Conservation (phyloP, 2,329 filamentous ascomycete species). For the Xylariaceae sp. region DNA sequence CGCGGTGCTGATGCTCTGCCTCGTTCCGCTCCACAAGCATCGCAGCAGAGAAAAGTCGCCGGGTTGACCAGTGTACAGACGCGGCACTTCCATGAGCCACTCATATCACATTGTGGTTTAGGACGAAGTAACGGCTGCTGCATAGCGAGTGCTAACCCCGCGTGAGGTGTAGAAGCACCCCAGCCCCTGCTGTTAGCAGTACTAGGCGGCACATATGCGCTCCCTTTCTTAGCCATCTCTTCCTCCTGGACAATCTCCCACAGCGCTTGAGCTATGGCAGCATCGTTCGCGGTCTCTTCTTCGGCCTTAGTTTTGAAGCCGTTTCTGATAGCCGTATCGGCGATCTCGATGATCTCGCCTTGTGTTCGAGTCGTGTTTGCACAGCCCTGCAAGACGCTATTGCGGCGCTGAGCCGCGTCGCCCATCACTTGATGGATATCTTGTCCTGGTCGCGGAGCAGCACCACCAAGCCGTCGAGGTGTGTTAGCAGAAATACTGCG, state of each 20-base stretch:
- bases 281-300: conserved; percentile 83
- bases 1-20: conserved; percentile 24
- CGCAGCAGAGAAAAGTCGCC: conserved; percentile 46
- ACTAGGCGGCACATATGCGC: conserved; percentile 46
- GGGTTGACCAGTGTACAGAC: conserved; percentile 56
- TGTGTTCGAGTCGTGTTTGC: conserved; percentile 65
- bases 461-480: conserved; percentile 68
- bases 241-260: conserved; percentile 86
- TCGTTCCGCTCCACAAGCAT: conserved; percentile 49
- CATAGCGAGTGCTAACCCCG: conserved; percentile 26
- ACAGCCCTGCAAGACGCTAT: conserved; percentile 65
- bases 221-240: conserved; percentile 51
- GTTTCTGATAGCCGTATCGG: conserved; percentile 58
- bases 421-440: conserved; percentile 70
- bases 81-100: conserved; percentile 46
- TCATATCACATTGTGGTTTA: conserved; percentile 2
- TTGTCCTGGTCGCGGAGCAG: conserved; percentile 45
- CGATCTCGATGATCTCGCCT: conserved; percentile 59
- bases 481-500: conserved; percentile 53
- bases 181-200: conserved; percentile 25
- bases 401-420: conserved; percentile 64
- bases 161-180: neutral
- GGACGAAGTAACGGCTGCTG: conserved; percentile 10
- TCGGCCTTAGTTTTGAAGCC: conserved; percentile 81
- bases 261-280: conserved; percentile 77